Conservation (phyloP, 1,139 yeast genomes). For the Entelexis paramagnoliae region DNA sequence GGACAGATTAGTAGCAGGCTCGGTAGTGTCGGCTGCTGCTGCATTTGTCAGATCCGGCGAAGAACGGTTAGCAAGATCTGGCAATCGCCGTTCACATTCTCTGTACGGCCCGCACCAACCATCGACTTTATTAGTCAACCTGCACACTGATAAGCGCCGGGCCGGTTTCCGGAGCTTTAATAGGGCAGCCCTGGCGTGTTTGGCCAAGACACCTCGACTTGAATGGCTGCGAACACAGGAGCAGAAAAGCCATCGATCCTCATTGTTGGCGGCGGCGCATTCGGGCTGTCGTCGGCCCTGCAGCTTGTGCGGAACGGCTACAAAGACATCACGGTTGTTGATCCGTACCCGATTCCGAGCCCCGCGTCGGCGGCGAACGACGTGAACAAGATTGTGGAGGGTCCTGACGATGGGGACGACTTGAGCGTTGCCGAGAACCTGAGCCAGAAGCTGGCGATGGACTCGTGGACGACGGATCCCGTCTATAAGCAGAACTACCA, state of each 20-base stretch:
- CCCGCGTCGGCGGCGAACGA: constrained; percentile 6
- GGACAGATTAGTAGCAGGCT: no score
- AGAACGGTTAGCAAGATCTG: no score
- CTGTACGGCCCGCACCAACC: no score
- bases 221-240: neutral
- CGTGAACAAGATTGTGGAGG: constrained; percentile 4
- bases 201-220: no score
- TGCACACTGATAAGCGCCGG: constrained; percentile 1
- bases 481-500: neutral
- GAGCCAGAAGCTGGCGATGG: constrained; percentile 4
- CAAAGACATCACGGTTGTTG: neutral
- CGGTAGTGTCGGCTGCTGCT: no score
- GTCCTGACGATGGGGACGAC: neutral
- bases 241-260: neutral
- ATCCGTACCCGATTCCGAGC: constrained; percentile 5
- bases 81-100: no score
- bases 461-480: constrained; percentile 3
- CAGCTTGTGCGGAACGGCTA: constrained; percentile 2
- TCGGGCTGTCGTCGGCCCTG: constrained; percentile 1
- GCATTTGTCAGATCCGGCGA: no score
- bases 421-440: neutral
- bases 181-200: no score
- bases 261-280: constrained; percentile 3
- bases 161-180: neutral
- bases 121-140: neutral